These are phyloP conservation scores for Sclerotinia spermophila DNA, from an alignment of 2,329 filamentous ascomycete species.

Conservation along the genomic window DNA sequence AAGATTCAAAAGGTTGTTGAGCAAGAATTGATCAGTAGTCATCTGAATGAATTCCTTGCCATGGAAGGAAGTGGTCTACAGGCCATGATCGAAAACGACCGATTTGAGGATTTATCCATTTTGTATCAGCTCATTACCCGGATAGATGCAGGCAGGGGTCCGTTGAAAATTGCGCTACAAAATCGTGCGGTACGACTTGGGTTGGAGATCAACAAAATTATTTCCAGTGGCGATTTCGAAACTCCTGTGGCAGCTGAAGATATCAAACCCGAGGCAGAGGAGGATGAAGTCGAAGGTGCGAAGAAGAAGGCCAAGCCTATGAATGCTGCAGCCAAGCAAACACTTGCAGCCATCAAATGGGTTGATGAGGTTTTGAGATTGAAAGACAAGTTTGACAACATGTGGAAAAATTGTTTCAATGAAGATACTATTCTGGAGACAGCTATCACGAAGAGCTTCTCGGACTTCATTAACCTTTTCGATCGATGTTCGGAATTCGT, in stretches of 20 bases:
- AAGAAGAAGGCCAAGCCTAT: constrained; percentile 48
- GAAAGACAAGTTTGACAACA: constrained; percentile 83
- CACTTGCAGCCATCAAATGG: constrained; percentile 86
- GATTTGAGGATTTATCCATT: constrained; percentile 71
- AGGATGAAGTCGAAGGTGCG: constrained; percentile 34
- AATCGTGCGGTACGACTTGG: constrained; percentile 76
- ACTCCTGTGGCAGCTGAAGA: constrained; percentile 33
- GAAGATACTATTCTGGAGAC: constrained; percentile 75
- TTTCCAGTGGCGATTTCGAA: constrained; percentile 55
- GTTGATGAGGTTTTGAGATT: constrained; percentile 83
- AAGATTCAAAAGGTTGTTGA: constrained; percentile 79
- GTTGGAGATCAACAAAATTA: constrained; percentile 70
- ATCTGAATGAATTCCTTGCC: constrained; percentile 76
- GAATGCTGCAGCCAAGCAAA: constrained; percentile 69
- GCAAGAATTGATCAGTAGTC: constrained; percentile 69
- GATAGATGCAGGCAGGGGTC: constrained; percentile 69
- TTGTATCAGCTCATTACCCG: constrained; percentile 76
- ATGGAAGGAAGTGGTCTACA: constrained; percentile 81
- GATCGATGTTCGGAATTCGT: constrained; percentile 82
- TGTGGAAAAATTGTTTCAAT: constrained; percentile 71
- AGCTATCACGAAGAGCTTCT: constrained; percentile 79
- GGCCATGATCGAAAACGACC: constrained; percentile 90
- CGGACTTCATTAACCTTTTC: constrained; percentile 93
- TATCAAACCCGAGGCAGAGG: constrained; percentile 44
- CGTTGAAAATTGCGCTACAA: constrained; percentile 68